Evolutionary conservation across 2,329 filamentous ascomycete genomes (phyloP).

Genomic region (Botryotinia globosa): DNA sequence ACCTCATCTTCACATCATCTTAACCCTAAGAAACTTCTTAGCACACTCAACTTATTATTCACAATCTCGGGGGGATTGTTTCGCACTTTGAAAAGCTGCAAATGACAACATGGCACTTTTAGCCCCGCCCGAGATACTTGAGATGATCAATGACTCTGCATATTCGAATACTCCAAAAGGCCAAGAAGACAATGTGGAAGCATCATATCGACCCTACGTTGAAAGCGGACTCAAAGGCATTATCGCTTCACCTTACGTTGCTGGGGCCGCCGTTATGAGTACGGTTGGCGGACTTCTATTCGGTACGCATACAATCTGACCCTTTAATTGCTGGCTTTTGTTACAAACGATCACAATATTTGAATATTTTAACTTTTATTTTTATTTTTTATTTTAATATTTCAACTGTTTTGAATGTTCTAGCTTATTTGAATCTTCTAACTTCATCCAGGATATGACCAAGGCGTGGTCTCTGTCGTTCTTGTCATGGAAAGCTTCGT

Average conservation of each 20-base stretch:
- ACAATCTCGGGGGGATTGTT: background rate
- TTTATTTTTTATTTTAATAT: background rate
- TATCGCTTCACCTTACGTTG: slow-evolving; percentile 14
- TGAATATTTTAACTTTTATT: background rate
- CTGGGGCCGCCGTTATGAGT: slow-evolving; percentile 7
- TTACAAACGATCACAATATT: background rate
- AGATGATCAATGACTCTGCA: background rate
- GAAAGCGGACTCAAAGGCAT: slow-evolving; percentile 6
- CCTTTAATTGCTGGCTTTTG: background rate
- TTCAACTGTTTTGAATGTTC: background rate
- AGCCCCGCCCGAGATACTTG: background rate
- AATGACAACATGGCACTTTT: background rate
- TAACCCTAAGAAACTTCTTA: background rate
- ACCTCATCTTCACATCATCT: background rate
- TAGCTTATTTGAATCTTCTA: background rate
- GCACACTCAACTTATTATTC: background rate
- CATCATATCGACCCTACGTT: slow-evolving; percentile 2
- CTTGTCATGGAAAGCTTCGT: slow-evolving; percentile 46
- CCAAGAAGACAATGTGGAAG: background rate
- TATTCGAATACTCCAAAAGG: background rate
- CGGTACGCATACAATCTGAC: background rate
- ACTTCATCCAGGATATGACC: slow-evolving; percentile 45
- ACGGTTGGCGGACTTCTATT: slow-evolving; percentile 14
- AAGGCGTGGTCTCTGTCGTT: slow-evolving; percentile 46
- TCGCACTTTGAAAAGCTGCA: background rate